Base-by-base conservation (phyloP, 371 early-diverging fungal genomes). In the Syncephalastrum racemosum region DNA sequence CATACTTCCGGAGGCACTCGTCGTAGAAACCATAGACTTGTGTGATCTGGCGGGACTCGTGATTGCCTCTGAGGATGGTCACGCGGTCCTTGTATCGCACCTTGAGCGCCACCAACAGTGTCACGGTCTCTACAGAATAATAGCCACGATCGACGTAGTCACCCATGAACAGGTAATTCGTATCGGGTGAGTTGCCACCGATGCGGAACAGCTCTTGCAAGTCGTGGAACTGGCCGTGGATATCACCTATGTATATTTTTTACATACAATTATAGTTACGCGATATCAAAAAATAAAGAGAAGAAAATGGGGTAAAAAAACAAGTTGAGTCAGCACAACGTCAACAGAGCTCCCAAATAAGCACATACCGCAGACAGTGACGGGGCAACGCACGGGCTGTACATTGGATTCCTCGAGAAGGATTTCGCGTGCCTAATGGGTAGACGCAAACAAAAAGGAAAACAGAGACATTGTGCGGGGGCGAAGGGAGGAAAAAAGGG, bases 71-170 rank as follows among this genome's bases (percentile, higher is more conserved):
- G 57, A 99, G 79, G 45, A 99, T 84, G 51, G 95, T 97, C 44
- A 99, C 93, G 66, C 95, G 93, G 62, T 96, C 95, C 24, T 99
- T 99, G 80, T 95, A 94, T 73, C 86, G 90, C 55, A 96, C 95
- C 81, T 99, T 99, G 56, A 98, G 82, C 18, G 88, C 90, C 67
- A 99, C 85, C 43, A 99, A 74, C 53, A 98, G 68, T 22, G 96
- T 92, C 59, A 99, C 92, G 5, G 99, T 97, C 69, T 99, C 99
- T 54, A 99, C 83, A 65, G 94, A 93, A 80, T 97, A 97, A 75
- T 96, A 98, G 18, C 99, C 99, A 54, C 99, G 87, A 80, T 99
- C 99, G 10, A 99, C 99, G 85, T 97, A 99, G 68, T 99, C 99
- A 20, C 99, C 99, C 97, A 99, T 97, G 71, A 98, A 98, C 58